A percentile compares a stretch with the other conserved stretches of the same genome.
phyloP scores from a whole-genome alignment of 495 filamentous ascomycete species.

The Cercophora samala region DNA sequence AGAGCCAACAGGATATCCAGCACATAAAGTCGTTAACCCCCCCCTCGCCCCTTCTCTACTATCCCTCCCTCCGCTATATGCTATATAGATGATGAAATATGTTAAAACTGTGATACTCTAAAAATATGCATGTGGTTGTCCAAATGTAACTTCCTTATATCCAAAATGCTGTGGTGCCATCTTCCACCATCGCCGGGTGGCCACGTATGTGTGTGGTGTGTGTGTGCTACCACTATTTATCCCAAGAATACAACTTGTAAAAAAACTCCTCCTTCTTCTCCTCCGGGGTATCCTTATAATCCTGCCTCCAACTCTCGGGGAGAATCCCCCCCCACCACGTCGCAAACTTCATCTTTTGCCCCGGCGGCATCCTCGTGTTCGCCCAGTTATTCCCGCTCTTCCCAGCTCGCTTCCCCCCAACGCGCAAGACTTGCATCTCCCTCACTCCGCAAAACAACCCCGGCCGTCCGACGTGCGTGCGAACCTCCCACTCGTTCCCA shows the following conservation, averaged over 20 bases:
- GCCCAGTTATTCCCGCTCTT: conserved; percentile 28
- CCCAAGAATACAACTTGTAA: conserved; percentile 5
- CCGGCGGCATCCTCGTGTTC: conserved; percentile 32
- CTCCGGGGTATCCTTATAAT: neutral
- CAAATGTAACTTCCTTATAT: neutral
- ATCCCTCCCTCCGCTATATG: neutral
- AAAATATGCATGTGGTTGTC: neutral
- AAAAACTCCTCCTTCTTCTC: conserved; percentile 10
- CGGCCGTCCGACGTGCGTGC: conserved; percentile 25
- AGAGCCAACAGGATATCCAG: neutral
- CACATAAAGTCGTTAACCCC: neutral
- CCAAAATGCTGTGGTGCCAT: too few relatives aligned
- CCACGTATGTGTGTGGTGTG: too few relatives aligned
- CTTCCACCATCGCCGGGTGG: too few relatives aligned
- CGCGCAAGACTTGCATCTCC: conserved; percentile 31
- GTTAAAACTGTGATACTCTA: neutral
- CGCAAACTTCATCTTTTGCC: conserved; percentile 27
- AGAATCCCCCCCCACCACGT: conserved; percentile 12
- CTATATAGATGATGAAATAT: neutral
- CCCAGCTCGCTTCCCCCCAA: conserved; percentile 17
- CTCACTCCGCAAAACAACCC: conserved; percentile 37
- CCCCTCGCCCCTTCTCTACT: too few relatives aligned
- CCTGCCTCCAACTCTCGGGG: conserved; percentile 7
- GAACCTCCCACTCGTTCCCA: conserved; percentile 26
- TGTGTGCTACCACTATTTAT: neutral